Conservation (phyloP, 2,329 filamentous ascomycete species). For the Cytospora piceae region DNA sequence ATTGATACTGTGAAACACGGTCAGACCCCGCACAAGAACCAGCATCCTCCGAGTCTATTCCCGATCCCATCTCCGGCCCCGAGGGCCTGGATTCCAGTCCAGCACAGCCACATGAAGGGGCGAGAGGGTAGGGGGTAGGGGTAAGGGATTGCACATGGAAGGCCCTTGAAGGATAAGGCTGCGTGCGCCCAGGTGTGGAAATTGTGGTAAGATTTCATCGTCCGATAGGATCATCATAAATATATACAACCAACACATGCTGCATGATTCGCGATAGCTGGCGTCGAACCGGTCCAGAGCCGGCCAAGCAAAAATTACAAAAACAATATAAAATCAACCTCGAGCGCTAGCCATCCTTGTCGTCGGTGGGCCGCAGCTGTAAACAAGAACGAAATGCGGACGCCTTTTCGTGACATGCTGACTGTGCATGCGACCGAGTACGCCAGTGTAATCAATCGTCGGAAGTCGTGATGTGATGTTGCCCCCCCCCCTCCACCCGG, state of each 20-base stretch:
- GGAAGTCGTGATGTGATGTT: not conserved
- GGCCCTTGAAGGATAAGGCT: not conserved
- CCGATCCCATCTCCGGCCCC: not conserved
- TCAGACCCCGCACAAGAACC: not conserved
- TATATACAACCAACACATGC: slow-evolving; percentile 1
- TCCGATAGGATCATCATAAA: not conserved
- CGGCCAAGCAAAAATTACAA: not conserved
- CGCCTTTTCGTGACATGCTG: not conserved
- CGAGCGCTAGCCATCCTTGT: not conserved
- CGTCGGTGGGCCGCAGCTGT: not conserved
- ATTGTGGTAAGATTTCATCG: not conserved
- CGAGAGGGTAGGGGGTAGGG: not conserved
- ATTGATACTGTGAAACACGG: not conserved
- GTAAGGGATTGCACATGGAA: not conserved
- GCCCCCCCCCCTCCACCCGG: too few species aligned
- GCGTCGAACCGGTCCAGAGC: not conserved
- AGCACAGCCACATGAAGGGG: not conserved
- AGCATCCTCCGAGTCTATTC: not conserved
- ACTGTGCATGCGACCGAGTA: not conserved
- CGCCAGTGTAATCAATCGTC: not conserved
- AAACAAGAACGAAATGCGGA: not conserved
- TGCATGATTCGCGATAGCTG: not conserved
- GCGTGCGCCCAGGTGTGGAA: too few species aligned
- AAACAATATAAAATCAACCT: not conserved
- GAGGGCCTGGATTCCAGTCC: not conserved